phyloP scores from a whole-genome alignment of 805 yeast genomes.

The Torulaspora maleeae region DNA sequence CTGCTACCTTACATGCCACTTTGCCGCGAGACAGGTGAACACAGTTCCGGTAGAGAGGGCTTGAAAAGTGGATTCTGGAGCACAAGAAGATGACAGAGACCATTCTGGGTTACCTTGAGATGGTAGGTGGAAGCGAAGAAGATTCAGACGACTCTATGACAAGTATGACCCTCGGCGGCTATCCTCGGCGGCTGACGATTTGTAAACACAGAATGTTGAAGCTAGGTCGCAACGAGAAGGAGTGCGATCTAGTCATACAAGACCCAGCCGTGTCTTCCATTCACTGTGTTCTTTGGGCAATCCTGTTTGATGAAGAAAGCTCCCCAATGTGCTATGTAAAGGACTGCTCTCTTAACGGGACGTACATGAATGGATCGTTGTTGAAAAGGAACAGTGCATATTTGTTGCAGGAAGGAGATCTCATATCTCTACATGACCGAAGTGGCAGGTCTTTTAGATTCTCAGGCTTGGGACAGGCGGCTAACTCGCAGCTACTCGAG shows the following conservation, averaged over 20 bases:
- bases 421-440: conserved; percentile 34
- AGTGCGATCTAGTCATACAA: conserved; percentile 34
- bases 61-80: neutral
- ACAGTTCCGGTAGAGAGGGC: neutral
- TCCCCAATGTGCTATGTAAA: conserved; percentile 46
- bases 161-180: conserved; percentile 12
- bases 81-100: conserved; percentile 3
- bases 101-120: conserved; percentile 22
- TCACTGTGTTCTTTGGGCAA: conserved; percentile 48
- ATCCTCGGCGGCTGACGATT: conserved; percentile 9
- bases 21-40: neutral
- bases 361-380: conserved; percentile 39
- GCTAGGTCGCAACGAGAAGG: conserved; percentile 41
- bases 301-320: conserved; percentile 46
- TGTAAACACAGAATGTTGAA: conserved; percentile 36
- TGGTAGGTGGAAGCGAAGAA: conserved; percentile 8
- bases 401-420: conserved; percentile 40
- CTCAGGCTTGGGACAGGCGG: conserved; percentile 1
- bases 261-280: conserved; percentile 42
- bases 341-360: conserved; percentile 51
- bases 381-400: conserved; percentile 34
- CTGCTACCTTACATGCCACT: neutral
- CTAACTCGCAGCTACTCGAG: conserved; percentile 16
- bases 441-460: conserved; percentile 9
- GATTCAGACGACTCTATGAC: conserved; percentile 2